These are phyloP conservation scores for Cyberlindnera maritima DNA, from an alignment of 805 yeast genomes.

Conservation along the genomic window DNA sequence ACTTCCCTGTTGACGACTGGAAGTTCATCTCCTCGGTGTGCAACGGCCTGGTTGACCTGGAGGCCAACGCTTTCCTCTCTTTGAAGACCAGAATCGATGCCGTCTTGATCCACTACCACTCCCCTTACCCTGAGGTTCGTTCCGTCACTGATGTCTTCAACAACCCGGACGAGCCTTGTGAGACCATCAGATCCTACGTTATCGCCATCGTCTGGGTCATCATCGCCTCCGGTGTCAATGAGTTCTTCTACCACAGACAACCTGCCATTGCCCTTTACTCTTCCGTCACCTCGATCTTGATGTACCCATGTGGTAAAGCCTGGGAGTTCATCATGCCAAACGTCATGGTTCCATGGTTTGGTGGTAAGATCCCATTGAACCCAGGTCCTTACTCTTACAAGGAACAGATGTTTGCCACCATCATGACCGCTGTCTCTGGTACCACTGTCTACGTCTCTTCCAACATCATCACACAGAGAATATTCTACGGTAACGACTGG, in stretches of 20 bases:
- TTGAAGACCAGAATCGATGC: conserved; percentile 13
- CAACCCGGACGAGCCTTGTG: conserved; percentile 46
- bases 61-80: conserved; percentile 1
- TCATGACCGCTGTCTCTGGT: conserved; percentile 33
- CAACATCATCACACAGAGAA: conserved; percentile 36
- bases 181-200: conserved; percentile 43
- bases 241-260: conserved; percentile 54
- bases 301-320: conserved; percentile 44
- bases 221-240: conserved; percentile 53
- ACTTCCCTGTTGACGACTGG: conserved; percentile 35
- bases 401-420: conserved; percentile 64
- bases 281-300: conserved; percentile 44
- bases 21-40: conserved; percentile 4
- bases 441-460: conserved; percentile 34
- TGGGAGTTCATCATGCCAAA: conserved; percentile 45
- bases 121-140: conserved; percentile 68
- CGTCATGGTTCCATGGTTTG: conserved; percentile 38
- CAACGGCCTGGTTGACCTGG: conserved; percentile 4
- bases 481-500: conserved; percentile 30
- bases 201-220: conserved; percentile 44
- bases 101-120: conserved; percentile 31
- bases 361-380: conserved; percentile 43
- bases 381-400: conserved; percentile 66
- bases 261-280: conserved; percentile 46
- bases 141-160: conserved; percentile 54